Evolutionary conservation across 106 monocot species (phyloP).

Genomic region (Acanthochlamys bracteata): DNA sequence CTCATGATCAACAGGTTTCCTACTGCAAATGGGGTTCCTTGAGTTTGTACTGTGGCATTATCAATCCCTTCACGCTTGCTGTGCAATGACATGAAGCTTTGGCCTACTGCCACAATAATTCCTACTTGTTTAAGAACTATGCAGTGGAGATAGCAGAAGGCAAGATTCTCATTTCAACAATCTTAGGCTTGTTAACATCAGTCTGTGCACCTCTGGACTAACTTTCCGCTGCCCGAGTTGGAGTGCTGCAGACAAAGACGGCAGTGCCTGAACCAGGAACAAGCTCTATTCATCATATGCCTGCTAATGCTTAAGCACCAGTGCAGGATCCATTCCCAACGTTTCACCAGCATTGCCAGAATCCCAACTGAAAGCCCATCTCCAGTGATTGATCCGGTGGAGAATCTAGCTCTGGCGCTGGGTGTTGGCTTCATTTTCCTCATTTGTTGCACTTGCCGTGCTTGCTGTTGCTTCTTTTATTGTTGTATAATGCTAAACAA

Average conservation of each 20-base stretch:
- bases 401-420: too few species aligned
- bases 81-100: constrained; percentile 1
- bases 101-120: background rate
- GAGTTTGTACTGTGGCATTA: background rate
- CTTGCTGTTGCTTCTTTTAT: too few species aligned
- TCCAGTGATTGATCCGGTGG: too few species aligned
- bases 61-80: constrained; percentile 6
- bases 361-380: too few species aligned
- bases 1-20: background rate
- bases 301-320: background rate
- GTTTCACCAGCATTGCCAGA: too few species aligned
- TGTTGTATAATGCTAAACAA: too few species aligned
- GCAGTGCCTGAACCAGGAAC: background rate
- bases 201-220: background rate
- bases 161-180: constrained; percentile 5
- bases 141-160: constrained; percentile 1
- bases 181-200: background rate
- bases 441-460: too few species aligned
- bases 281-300: background rate
- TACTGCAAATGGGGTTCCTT: background rate
- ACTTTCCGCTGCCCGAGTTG: constrained; percentile 6
- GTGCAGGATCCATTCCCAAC: background rate
- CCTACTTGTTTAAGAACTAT: constrained; percentile 1
- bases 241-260: background rate
- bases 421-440: too few species aligned